These are phyloP conservation scores for Hemileccinum rubropunctum DNA, from an alignment of 768 basidiomycete genomes.

Conservation along the genomic window DNA sequence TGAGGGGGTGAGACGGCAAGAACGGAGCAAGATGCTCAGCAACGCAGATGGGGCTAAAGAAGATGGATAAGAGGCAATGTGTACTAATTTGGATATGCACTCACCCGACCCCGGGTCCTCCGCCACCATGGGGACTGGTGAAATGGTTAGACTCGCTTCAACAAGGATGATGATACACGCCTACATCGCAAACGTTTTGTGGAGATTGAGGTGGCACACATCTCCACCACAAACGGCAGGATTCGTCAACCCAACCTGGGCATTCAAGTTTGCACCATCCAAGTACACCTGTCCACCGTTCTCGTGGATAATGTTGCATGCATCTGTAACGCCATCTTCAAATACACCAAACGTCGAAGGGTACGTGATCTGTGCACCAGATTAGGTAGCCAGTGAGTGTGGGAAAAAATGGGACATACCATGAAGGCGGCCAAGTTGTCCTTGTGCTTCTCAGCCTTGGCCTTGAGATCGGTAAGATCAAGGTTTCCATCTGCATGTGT, in stretches of 20 bases:
- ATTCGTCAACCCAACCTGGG: constrained; percentile 90
- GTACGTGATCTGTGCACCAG: constrained; percentile 73
- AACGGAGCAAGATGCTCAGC: constrained; percentile 93
- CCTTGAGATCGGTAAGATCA: constrained; percentile 80
- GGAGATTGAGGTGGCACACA: constrained; percentile 96
- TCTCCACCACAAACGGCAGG: constrained; percentile 95
- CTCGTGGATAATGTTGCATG: constrained; percentile 91
- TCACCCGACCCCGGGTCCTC: constrained; percentile 93
- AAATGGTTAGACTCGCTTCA: background rate
- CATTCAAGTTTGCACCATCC: constrained; percentile 93
- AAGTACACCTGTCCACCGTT: constrained; percentile 97
- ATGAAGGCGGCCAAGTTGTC: constrained; percentile 94
- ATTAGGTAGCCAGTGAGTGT: constrained; percentile 2
- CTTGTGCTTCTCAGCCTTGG: constrained; percentile 88
- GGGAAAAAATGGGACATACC: constrained; percentile 44
- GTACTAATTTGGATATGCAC: constrained; percentile 10
- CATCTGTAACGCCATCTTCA: constrained; percentile 85
- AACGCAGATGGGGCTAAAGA: constrained; percentile 80
- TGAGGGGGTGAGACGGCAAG: constrained; percentile 83
- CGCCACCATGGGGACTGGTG: constrained; percentile 89
- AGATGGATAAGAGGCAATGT: constrained; percentile 4
- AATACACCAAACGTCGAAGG: constrained; percentile 98
- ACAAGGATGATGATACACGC: constrained; percentile 20
- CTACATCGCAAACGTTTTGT: constrained; percentile 96
- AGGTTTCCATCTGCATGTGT: constrained; percentile 83